A percentile compares a stretch with the other conserved stretches of the same genome.
phyloP scores from a whole-genome alignment of 106 monocot species.

The Chionographis japonica region DNA sequence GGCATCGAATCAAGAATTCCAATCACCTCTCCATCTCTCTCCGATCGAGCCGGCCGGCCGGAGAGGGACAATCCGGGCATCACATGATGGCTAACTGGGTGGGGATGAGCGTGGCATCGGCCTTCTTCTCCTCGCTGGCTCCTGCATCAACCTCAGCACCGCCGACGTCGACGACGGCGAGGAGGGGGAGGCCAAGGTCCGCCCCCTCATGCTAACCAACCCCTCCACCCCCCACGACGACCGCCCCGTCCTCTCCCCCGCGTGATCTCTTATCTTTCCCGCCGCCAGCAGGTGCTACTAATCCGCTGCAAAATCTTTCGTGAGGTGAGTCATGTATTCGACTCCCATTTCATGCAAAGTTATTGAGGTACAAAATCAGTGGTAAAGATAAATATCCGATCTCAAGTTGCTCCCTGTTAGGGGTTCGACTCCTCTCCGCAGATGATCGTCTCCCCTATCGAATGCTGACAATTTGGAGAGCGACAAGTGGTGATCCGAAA shows the following conservation, averaged over 20 bases:
- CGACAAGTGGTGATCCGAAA: no score
- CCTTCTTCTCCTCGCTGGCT: slow-evolving; percentile 30
- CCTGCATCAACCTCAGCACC: slow-evolving; percentile 31
- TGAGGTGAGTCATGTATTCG: no score
- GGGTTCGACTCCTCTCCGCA: no score
- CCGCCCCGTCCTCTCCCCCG: slow-evolving; percentile 6
- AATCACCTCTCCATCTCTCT: no score
- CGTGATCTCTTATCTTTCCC: neutral
- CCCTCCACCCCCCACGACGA: neutral
- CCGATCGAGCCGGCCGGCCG: neutral
- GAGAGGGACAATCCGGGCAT: slow-evolving; percentile 11
- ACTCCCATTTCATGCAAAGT: no score
- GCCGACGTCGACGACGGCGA: slow-evolving; percentile 20
- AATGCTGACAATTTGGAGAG: no score
- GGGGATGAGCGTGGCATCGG: slow-evolving; percentile 21
- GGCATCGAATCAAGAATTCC: neutral
- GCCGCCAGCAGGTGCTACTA: no score
- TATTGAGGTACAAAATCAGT: no score
- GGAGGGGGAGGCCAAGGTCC: slow-evolving; percentile 23
- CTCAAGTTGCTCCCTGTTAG: no score
- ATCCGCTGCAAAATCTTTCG: no score
- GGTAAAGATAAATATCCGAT: no score
- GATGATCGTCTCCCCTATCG: no score
- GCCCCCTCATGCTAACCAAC: neutral
- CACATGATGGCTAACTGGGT: slow-evolving; percentile 18